phyloP scores from a whole-genome alignment of 2,329 filamentous ascomycete genomes.

The Byssoonygena ceratinophila region DNA sequence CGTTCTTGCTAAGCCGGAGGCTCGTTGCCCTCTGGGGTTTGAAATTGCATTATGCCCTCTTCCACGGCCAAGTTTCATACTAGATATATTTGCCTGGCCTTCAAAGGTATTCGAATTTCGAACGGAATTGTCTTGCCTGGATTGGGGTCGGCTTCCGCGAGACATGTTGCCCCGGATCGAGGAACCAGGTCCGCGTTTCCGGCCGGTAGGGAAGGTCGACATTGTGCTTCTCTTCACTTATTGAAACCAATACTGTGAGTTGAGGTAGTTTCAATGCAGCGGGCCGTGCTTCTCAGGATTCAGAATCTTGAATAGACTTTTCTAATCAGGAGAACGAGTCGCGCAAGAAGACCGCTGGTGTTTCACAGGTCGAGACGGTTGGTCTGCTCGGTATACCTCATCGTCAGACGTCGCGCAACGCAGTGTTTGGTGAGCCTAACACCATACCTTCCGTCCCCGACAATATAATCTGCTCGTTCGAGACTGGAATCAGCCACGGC shows the following conservation, averaged over 20 bases:
- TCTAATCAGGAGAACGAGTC: background rate
- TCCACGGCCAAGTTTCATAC: slow-evolving; percentile 4
- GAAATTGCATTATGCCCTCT: background rate
- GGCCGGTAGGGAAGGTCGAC: background rate
- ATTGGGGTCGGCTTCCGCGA: slow-evolving; percentile 1
- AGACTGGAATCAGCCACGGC: background rate
- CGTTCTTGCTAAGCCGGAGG: background rate
- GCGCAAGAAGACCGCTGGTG: background rate
- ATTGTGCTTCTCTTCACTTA: background rate
- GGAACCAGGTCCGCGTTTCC: slow-evolving; percentile 10
- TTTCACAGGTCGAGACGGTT: background rate
- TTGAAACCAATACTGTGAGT: background rate
- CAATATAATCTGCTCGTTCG: background rate
- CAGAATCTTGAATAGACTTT: background rate
- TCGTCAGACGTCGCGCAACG: background rate
- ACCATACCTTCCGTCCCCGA: slow-evolving; percentile 3
- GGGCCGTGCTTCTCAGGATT: background rate
- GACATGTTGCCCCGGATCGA: slow-evolving; percentile 5
- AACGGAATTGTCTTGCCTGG: slow-evolving; percentile 2
- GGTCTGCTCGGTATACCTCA: background rate
- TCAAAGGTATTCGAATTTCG: background rate
- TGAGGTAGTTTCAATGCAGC: background rate
- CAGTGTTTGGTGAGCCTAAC: background rate
- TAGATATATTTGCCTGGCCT: background rate
- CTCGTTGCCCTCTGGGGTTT: background rate